A percentile compares a stretch with the other conserved stretches of the same genome.
Evolutionary conservation across 2,329 filamentous ascomycete genomes (phyloP).

Genomic region (Aspergillus fumigatiaffinis): DNA sequence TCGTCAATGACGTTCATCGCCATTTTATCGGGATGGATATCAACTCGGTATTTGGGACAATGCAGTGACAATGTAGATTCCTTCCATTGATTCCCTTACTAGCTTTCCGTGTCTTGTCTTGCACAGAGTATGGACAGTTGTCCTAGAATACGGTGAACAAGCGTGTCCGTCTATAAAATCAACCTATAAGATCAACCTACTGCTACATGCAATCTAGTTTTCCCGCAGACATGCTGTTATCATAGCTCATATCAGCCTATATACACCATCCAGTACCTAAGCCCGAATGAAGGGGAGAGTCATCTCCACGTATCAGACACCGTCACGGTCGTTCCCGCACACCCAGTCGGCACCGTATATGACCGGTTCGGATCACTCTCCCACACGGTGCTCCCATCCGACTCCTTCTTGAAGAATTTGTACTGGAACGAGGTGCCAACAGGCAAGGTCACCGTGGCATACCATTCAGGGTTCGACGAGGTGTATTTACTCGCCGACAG

Average conservation of each 20-base stretch:
- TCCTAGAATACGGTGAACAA: no score
- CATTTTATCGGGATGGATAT: neutral
- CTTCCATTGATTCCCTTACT: no score
- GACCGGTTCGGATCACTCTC: constrained; percentile 54
- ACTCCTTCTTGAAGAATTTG: constrained; percentile 60
- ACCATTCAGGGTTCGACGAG: constrained; percentile 59
- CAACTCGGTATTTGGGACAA: no score
- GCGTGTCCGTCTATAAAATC: no score
- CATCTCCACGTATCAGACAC: constrained; percentile 39
- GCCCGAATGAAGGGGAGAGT: neutral
- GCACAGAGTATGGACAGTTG: no score
- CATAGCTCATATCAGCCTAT: no score
- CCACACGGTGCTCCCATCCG: constrained; percentile 57
- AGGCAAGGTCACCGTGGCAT: constrained; percentile 50
- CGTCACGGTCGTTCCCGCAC: constrained; percentile 29
- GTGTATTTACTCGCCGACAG: constrained; percentile 61
- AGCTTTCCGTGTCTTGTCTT: no score
- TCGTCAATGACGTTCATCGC: neutral
- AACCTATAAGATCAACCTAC: no score
- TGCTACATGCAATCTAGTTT: no score
- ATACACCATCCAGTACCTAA: neutral
- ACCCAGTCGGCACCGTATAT: constrained; percentile 39
- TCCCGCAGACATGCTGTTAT: neutral
- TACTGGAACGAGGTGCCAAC: constrained; percentile 59
- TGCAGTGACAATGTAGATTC: no score